Evolutionary conservation across 768 basidiomycete species (phyloP).

Genomic region (Lactarius akahatsu): DNA sequence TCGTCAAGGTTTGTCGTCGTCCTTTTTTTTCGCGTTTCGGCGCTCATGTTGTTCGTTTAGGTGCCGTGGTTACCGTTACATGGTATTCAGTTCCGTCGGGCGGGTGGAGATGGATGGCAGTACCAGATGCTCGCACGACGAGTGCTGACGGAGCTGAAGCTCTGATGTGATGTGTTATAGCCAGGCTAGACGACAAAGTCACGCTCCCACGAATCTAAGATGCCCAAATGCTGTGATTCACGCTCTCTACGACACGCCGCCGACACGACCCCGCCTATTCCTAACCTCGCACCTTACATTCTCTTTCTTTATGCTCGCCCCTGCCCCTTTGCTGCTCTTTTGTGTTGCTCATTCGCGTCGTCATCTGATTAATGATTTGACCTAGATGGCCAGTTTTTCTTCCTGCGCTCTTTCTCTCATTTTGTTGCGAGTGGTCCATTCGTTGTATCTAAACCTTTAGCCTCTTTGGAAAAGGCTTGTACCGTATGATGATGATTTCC

Average conservation of each 20-base stretch:
- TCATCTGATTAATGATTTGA: neutral
- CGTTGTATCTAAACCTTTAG: conserved; percentile 21
- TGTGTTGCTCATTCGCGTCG: neutral
- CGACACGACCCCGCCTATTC: neutral
- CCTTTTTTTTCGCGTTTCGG: neutral
- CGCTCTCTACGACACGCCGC: neutral
- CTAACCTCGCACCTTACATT: conserved; percentile 1
- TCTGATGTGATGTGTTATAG: conserved; percentile 42
- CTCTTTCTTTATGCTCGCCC: neutral
- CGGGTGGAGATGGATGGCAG: conserved; percentile 92
- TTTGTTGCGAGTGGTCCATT: conserved; percentile 12
- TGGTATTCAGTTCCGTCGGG: conserved; percentile 92
- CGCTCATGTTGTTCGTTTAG: conserved; percentile 41
- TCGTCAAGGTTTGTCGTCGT: conserved; percentile 73
- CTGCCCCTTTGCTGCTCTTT: neutral
- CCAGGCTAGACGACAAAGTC: neutral
- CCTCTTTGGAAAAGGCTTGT: conserved; percentile 17
- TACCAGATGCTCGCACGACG: conserved; percentile 93
- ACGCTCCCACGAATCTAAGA: neutral
- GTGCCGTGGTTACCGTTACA: conserved; percentile 92
- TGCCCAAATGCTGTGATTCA: neutral
- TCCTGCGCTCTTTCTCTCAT: neutral
- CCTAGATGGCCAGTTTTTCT: neutral
- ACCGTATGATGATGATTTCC: conserved; percentile 9
- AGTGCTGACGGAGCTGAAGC: conserved; percentile 83